Base-by-base conservation (phyloP, 1,139 yeast genomes). In the Candida sanyaensis region DNA sequence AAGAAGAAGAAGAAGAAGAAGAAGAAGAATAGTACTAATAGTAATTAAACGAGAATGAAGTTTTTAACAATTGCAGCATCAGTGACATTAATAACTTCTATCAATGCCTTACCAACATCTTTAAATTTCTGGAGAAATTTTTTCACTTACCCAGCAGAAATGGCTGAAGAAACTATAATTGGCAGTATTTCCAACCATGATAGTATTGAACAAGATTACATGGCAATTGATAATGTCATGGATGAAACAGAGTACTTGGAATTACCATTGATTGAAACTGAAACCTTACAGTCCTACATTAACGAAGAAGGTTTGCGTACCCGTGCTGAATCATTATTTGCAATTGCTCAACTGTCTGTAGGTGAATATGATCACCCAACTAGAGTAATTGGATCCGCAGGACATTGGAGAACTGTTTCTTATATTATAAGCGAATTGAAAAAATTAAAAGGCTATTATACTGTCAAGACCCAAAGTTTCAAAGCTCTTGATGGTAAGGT, bases 341-440 rank as follows among this genome's bases (percentile, higher is more conserved):
- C 73, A 37, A 71, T 87, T 52, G 92, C 98, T n/a, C 65, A 77
- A 43, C 53, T 65, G n/a, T 87, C 96, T 2, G 65, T 69, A 13
- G 65, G 66, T 11, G 67, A 77, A 51, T 81, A 73, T 57, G 97
- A 90, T 41, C 91, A 90, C 60, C 97, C 97, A 38, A 92, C 97
- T 1, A 80, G 98, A 64, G 96, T 90, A 42, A 90, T 91, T 69
- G 97, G 96, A 26, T 88, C 96, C 1, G 72, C 77, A 12, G 97
- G 97, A 48, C 97, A 92, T 64, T 83, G 86, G 81, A 81, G 75
- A 23, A 90, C 97, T 2, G 67, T 92, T 48, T 77, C 77, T 44
- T 88, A 88, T 68, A 84, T 92, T 53, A 64, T 78, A 48, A 61
- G 66, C 6, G 82, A 84, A 54, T 71, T 91, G 55, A 68, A 77